Evolutionary conservation across 1,284 basidiomycete genomes (phyloP), one percentile per base, ranked within the genome.

Genomic region (Trichosporon ovoides): DNA sequence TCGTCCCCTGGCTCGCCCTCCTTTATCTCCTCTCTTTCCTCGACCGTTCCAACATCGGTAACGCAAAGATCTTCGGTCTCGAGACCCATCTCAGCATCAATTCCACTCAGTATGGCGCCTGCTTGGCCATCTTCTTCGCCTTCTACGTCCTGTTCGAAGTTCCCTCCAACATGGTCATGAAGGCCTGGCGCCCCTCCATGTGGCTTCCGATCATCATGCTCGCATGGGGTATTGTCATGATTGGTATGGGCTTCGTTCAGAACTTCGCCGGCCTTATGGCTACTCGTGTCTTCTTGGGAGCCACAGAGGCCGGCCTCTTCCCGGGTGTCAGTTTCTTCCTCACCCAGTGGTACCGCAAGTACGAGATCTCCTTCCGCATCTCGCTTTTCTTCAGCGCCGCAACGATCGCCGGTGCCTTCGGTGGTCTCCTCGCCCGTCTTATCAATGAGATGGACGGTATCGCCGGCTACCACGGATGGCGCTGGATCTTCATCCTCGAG

Each of bases 401-500:
- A 0, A 77, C 77, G 0, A 58, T 70, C 13, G 66, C 70, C 6
- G 77, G 76, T n/a, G 76, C 75, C 0, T 78, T 77, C 34, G 76
- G 76, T 14, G 77, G 75, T 55, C 64, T 78, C 0, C 67, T 77
- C 9, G 70, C 70, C 24, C 68, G 72, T 49, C 64, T 71, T 13
- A 71, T 79, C 56, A 68, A 70, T 57, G 65, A 74, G 51, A 78
- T 78, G 74, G 68, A 75, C 56, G 75, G 73, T 13, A 59, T 70
- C 13, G 66, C 62, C 13, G 68, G 67, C 4, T 71, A 72, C 58
- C 60, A 68, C 7, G 76, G 76, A 0, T 77, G 73, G 72, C 55
- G 64, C 48, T 88, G 86, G 87, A 87, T 88, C 69, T 87, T 89
- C 75, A 88, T 89, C 60, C 76, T 90, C 3, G 87, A 89, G 73